Conservation (phyloP, 1,284 basidiomycete species). For the Testicularia cyperi region DNA sequence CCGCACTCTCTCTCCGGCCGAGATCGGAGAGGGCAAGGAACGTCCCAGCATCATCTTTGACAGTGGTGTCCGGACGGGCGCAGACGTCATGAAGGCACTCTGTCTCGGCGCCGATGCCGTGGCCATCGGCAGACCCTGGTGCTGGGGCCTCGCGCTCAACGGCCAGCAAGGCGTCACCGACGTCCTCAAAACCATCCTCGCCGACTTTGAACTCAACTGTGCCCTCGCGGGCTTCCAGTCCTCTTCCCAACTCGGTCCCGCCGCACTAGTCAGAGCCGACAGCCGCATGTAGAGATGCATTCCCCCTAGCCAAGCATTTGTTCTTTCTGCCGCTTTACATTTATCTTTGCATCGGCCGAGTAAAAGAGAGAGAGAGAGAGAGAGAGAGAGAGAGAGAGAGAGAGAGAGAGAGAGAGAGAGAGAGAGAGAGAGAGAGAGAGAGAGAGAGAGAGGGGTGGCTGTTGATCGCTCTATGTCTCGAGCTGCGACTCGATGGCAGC, state of each 20-base stretch:
- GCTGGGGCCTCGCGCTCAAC: conserved; percentile 47
- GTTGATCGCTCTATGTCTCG: too few species aligned
- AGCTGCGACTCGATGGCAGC: conserved; percentile 62
- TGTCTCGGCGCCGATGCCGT: conserved; percentile 53
- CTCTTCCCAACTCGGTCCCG: conserved; percentile 6
- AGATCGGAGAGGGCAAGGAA: conserved; percentile 19
- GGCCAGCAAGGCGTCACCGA: conserved; percentile 48
- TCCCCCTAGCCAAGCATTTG: too few species aligned
- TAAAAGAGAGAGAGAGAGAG: too few species aligned
- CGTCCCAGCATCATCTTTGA: conserved; percentile 51
- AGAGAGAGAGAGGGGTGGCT: too few species aligned
- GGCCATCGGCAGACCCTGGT: conserved; percentile 51
- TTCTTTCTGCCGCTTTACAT: neutral
- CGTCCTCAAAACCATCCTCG: conserved; percentile 46
- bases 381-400: too few species aligned
- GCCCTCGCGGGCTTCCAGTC: conserved; percentile 24
- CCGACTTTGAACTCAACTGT: conserved; percentile 45
- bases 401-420: too few species aligned
- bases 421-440: too few species aligned
- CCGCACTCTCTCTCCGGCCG: conserved; percentile 19
- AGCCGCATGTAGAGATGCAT: conserved; percentile 13
- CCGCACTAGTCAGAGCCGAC: conserved; percentile 21
- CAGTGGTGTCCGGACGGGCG: conserved; percentile 46
- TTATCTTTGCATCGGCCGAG: too few species aligned
- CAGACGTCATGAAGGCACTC: conserved; percentile 53